These are phyloP conservation scores for Yarrowia sp. DNA, from an alignment of 805 yeast species.

Conservation along the genomic window DNA sequence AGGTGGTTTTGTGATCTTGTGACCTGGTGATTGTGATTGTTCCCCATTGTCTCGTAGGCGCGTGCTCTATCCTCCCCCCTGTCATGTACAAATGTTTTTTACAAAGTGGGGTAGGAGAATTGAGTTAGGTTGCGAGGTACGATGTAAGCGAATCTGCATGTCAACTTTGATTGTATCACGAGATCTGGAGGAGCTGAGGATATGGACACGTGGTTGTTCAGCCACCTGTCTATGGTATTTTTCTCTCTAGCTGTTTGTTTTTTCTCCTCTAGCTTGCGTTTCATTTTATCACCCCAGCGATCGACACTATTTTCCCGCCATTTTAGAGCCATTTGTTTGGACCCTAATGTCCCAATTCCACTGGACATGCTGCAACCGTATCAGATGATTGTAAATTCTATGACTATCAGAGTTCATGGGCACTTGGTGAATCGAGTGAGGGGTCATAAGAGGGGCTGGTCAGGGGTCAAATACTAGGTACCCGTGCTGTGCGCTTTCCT, in stretches of 20 bases:
- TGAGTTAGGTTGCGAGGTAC: slow-evolving; percentile 23
- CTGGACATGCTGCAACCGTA: slow-evolving; percentile 1
- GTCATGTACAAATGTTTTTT: neutral
- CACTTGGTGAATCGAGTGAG: neutral
- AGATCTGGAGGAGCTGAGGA: neutral
- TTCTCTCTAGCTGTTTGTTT: neutral
- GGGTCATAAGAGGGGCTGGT: neutral
- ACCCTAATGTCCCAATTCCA: neutral
- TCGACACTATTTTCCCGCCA: neutral
- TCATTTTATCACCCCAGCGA: neutral
- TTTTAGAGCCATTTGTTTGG: neutral
- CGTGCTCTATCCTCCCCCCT: neutral
- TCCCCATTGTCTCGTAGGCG: too few species aligned
- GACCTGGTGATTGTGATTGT: too few species aligned
- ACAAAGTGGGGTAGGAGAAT: slow-evolving; percentile 10
- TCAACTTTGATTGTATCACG: slow-evolving; percentile 1
- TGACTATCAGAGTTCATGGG: neutral
- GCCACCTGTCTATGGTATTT: neutral
- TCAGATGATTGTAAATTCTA: slow-evolving; percentile 5
- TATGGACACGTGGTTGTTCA: neutral
- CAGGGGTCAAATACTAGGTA: neutral
- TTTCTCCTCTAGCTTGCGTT: neutral
- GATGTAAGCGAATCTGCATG: slow-evolving; percentile 22
- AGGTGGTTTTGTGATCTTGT: neutral
- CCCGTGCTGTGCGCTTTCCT: neutral